A percentile compares a stretch with the other conserved stretches of the same genome.
Evolutionary conservation across 2,329 filamentous ascomycete species (phyloP).

Genomic region (Trichoderma asperellum): DNA sequence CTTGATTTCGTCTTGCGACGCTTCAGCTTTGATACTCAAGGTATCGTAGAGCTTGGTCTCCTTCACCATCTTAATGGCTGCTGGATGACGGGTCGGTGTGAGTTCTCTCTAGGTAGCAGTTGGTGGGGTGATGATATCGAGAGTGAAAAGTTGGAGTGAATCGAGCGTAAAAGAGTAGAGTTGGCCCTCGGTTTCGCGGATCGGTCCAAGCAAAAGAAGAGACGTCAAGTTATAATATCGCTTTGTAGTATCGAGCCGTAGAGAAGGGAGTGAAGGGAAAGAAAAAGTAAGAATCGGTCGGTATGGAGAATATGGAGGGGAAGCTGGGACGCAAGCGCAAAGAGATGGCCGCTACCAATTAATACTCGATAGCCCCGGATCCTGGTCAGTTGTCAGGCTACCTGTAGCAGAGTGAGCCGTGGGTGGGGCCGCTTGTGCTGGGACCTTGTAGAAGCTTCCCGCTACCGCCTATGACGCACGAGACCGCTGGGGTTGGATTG

Average conservation of each 20-base stretch:
- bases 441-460: conserved; percentile 43
- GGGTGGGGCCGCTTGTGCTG: conserved; percentile 29
- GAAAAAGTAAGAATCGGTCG: conserved; percentile 1
- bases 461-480: conserved; percentile 25
- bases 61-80: conserved; percentile 71
- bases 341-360: conserved; percentile 13
- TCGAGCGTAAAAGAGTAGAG: background rate
- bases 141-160: background rate
- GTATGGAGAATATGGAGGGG: conserved; percentile 27
- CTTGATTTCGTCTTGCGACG: conserved; percentile 92
- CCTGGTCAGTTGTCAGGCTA: conserved; percentile 9
- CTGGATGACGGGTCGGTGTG: background rate
- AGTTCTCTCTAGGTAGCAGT: background rate
- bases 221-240: background rate
- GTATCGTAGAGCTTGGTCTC: conserved; percentile 96
- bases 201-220: background rate
- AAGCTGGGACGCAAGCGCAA: background rate
- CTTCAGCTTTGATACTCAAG: conserved; percentile 76
- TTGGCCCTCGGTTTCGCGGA: background rate
- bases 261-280: background rate
- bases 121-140: conserved; percentile 6
- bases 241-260: background rate
- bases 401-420: conserved; percentile 27
- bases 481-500: conserved; percentile 1
- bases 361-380: conserved; percentile 1